Evolutionary conservation across 1,139 yeast species (phyloP).

Genomic region (Candida sp.): DNA sequence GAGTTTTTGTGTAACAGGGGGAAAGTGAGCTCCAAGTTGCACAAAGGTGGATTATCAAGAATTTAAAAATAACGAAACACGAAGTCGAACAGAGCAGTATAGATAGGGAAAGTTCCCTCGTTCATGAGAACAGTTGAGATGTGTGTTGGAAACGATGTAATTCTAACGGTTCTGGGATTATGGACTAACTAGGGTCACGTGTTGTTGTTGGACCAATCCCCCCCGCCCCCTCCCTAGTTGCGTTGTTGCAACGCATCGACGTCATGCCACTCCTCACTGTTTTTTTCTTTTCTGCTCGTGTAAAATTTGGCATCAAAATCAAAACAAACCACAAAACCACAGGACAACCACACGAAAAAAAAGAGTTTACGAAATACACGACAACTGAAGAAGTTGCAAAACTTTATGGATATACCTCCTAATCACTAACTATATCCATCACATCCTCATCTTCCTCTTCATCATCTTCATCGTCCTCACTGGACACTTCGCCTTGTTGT

Average conservation of each 20-base stretch:
- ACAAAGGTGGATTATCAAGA: neutral
- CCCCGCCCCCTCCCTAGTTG: too few species aligned
- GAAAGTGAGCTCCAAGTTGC: neutral
- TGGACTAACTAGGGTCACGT: too few species aligned
- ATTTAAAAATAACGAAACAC: too few species aligned
- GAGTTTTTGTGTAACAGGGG: neutral
- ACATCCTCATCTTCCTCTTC: conserved; percentile 51
- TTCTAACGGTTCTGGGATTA: too few species aligned
- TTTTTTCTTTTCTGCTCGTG: neutral
- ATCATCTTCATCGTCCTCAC: conserved; percentile 40
- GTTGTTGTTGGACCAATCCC: too few species aligned
- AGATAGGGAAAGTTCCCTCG: too few species aligned
- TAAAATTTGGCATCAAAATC: neutral
- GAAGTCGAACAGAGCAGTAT: too few species aligned
- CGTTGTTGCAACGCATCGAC: too few species aligned
- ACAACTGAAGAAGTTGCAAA: neutral
- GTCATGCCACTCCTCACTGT: too few species aligned
- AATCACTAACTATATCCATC: conserved; percentile 70
- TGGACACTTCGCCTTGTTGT: conserved; percentile 56
- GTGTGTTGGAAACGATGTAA: too few species aligned
- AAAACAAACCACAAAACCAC: neutral
- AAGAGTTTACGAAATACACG: neutral
- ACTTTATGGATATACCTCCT: conserved; percentile 3
- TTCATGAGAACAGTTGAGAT: neutral
- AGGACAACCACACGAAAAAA: too few species aligned